Percentiles rank a stretch among this genome's conserved stretches.
Evolutionary conservation across 2,329 filamentous ascomycete genomes (phyloP).

Genomic region (Talaromyces albobiverticillius): DNA sequence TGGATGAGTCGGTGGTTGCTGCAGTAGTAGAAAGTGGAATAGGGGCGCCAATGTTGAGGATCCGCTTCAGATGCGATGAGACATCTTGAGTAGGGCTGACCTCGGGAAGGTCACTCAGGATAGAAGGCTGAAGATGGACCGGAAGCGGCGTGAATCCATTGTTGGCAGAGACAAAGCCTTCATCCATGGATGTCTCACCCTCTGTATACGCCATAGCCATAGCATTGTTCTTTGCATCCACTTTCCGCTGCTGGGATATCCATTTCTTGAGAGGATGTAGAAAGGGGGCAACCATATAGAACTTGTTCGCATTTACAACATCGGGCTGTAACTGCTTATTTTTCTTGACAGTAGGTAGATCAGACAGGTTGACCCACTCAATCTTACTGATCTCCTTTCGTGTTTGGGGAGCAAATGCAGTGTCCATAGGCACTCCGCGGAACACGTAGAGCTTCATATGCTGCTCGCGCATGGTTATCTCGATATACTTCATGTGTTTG

Average conservation of each 20-base stretch:
- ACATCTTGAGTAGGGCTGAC: slow-evolving; percentile 41
- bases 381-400: slow-evolving; percentile 98
- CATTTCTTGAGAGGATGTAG: slow-evolving; percentile 81
- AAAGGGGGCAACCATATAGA: slow-evolving; percentile 98
- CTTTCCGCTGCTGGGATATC: slow-evolving; percentile 79
- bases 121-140: slow-evolving; percentile 21
- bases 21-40: slow-evolving; percentile 17
- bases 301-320: slow-evolving; percentile 72
- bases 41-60: slow-evolving; percentile 38
- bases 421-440: slow-evolving; percentile 80
- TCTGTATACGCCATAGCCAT: slow-evolving; percentile 45
- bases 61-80: slow-evolving; percentile 51
- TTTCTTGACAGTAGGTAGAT: slow-evolving; percentile 78
- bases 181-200: slow-evolving; percentile 60
- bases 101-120: slow-evolving; percentile 40
- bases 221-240: slow-evolving; percentile 54
- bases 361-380: slow-evolving; percentile 86
- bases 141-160: slow-evolving; percentile 20
- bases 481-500: slow-evolving; percentile 74
- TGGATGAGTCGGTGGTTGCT: slow-evolving; percentile 33
- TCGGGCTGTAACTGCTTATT: slow-evolving; percentile 60
- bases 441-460: slow-evolving; percentile 93
- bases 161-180: slow-evolving; percentile 32
- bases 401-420: slow-evolving; percentile 82
- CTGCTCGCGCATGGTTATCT: slow-evolving; percentile 87